Base-by-base conservation (phyloP, 192 early-diverging fungal genomes). In the Backusella tarrabulga region DNA sequence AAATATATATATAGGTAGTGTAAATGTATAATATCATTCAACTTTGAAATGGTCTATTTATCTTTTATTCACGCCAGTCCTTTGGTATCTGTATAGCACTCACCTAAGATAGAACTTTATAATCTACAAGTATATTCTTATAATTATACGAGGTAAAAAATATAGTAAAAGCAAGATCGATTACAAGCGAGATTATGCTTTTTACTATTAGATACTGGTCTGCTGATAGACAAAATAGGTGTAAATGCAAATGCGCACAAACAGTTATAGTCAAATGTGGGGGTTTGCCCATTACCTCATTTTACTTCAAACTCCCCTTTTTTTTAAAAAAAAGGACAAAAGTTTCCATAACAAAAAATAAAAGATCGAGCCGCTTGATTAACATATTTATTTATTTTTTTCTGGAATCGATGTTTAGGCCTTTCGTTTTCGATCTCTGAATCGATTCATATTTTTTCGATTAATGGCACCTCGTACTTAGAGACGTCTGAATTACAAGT, bases 171-270 rank as follows among this genome's bases (percentile, higher is more conserved):
- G 19, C 46, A 50, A 50, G 6, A 50, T 50, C 46, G 46, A 50
- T 50, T 50, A 50, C 46, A 50, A 6, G 46, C 17, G 46, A 50
- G 17, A 6, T 50, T 6, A 50, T 50, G 46, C 15, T 50, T 50
- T 17, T n/a, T 50, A 50, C 3, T n/a, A 50, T 50, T 21, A 6
- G 46, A 50, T 50, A 50, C 6, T 7, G 19, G 46, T n/a, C 54
- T 60, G 54, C 54, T 60, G 54, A 60, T 26, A 23, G 54, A 60
- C 54, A 60, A 60, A 60, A 60, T 60, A 60, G 54, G 54, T 60
- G 54, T 60, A 60, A 60, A 60, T 60, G 54, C 54, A 60, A 60
- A 60, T 60, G 21, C 54, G 54, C 54, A 60, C 54, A 52, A 52
- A 52, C 50, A 60, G 54, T 60, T 23, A 60, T 60, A 6, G 23